Evolutionary conservation across 1,284 basidiomycete genomes (phyloP).

Genomic region (Cutaneotrichosporon sp.): DNA sequence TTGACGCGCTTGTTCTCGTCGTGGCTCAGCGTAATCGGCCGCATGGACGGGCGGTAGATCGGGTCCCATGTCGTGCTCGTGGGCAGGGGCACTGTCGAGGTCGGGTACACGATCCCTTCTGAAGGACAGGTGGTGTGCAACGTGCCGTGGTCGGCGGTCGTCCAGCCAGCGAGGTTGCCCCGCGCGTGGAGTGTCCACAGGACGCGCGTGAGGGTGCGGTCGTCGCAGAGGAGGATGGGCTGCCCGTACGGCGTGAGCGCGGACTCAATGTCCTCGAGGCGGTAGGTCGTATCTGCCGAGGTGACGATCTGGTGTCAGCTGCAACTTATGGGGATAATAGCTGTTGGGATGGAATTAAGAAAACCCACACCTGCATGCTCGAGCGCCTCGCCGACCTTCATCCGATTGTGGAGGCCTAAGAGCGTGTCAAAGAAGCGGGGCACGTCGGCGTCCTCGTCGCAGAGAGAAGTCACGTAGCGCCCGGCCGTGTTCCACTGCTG

Average conservation of each 20-base stretch:
- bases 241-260: constrained; percentile 33
- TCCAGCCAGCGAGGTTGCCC: constrained; percentile 41
- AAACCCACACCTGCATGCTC: constrained; percentile 44
- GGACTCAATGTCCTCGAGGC: constrained; percentile 35
- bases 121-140: constrained; percentile 41
- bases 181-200: constrained; percentile 43
- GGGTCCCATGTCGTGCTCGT: constrained; percentile 46
- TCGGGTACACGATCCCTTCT: constrained; percentile 49
- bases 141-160: constrained; percentile 23
- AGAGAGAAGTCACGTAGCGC: constrained; percentile 45
- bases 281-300: constrained; percentile 47
- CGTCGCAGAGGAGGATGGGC: constrained; percentile 40
- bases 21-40: constrained; percentile 44
- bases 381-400: constrained; percentile 36
- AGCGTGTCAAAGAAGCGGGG: constrained; percentile 45
- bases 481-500: constrained; percentile 50
- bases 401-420: constrained; percentile 34
- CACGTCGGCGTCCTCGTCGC: constrained; percentile 17
- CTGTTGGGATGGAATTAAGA: not conserved
- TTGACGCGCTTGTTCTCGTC: constrained; percentile 41
- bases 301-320: constrained; percentile 44
- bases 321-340: not conserved
- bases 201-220: constrained; percentile 33
- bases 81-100: constrained; percentile 29
- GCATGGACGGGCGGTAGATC: constrained; percentile 44